phyloP scores from a whole-genome alignment of 805 yeast species.

The Sugiyamaella chiloensis region DNA sequence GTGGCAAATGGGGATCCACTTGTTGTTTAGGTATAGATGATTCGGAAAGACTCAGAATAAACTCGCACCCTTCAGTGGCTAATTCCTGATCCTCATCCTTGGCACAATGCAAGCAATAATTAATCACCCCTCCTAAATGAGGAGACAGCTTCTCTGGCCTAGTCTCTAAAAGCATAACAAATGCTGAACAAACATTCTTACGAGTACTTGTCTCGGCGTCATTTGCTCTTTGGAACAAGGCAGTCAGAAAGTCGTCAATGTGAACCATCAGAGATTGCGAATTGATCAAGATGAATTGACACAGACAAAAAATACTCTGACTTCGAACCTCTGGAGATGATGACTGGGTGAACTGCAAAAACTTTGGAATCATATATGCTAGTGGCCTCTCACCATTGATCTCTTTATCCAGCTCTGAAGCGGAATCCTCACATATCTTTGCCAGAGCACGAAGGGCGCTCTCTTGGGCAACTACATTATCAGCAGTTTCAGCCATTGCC shows the following conservation, averaged over 20 bases:
- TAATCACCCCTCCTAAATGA: slow-evolving; percentile 81
- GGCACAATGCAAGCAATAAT: slow-evolving; percentile 78
- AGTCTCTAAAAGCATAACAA: slow-evolving; percentile 64
- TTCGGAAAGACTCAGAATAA: slow-evolving; percentile 71
- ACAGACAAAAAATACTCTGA: slow-evolving; percentile 65
- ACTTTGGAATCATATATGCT: slow-evolving; percentile 61
- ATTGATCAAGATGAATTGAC: slow-evolving; percentile 67
- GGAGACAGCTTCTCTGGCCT: slow-evolving; percentile 78
- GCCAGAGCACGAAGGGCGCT: slow-evolving; percentile 80
- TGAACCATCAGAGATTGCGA: slow-evolving; percentile 62
- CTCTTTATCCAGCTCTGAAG: slow-evolving; percentile 58
- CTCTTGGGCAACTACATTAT: slow-evolving; percentile 51
- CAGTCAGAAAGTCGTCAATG: slow-evolving; percentile 61
- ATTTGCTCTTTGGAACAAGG: slow-evolving; percentile 66
- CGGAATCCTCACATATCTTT: slow-evolving; percentile 88
- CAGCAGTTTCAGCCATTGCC: slow-evolving; percentile 51
- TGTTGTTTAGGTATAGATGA: slow-evolving; percentile 51
- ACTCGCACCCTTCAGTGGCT: slow-evolving; percentile 91
- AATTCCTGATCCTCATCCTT: slow-evolving; percentile 65
- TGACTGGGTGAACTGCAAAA: slow-evolving; percentile 49
- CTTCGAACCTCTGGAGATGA: slow-evolving; percentile 51
- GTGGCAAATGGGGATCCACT: slow-evolving; percentile 54
- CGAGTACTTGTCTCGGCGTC: slow-evolving; percentile 60
- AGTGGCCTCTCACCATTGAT: slow-evolving; percentile 66
- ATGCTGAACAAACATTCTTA: slow-evolving; percentile 72